Evolutionary conservation across 495 filamentous ascomycete species (phyloP).

Genomic region (Aspergillus carlsbadensis): DNA sequence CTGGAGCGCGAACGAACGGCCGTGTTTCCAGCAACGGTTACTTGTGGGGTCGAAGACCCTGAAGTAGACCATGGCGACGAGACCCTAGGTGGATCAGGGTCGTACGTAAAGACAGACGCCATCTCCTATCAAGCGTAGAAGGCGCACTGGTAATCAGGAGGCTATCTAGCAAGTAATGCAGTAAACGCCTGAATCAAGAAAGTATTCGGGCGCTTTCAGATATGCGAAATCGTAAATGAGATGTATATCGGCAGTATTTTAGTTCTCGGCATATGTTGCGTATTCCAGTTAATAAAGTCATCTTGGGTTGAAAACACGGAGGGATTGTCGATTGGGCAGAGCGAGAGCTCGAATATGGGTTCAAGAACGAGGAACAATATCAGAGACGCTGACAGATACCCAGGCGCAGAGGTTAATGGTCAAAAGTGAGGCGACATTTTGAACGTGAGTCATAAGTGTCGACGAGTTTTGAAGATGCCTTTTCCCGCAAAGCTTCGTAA

Average conservation of each 20-base stretch:
- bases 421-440: constrained; percentile 16
- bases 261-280: constrained; percentile 10
- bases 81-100: constrained; percentile 81
- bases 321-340: background rate
- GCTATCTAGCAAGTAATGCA: background rate
- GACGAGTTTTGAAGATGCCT: background rate
- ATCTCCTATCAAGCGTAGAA: constrained; percentile 41
- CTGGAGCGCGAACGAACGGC: constrained; percentile 29
- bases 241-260: constrained; percentile 5
- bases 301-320: constrained; percentile 14
- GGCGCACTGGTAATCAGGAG: background rate
- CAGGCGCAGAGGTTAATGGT: background rate
- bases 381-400: background rate
- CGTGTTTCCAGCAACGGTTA: constrained; percentile 17
- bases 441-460: constrained; percentile 16
- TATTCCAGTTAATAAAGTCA: constrained; percentile 19
- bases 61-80: constrained; percentile 82
- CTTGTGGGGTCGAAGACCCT: constrained; percentile 41
- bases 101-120: constrained; percentile 95
- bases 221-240: constrained; percentile 8
- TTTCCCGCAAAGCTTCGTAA: background rate
- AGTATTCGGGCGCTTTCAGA: background rate
- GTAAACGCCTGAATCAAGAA: background rate
- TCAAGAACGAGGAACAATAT: background rate
- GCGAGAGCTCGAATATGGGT: background rate